Base-by-base conservation (phyloP, 2,329 filamentous ascomycete genomes). In the Oidium heveae region DNA sequence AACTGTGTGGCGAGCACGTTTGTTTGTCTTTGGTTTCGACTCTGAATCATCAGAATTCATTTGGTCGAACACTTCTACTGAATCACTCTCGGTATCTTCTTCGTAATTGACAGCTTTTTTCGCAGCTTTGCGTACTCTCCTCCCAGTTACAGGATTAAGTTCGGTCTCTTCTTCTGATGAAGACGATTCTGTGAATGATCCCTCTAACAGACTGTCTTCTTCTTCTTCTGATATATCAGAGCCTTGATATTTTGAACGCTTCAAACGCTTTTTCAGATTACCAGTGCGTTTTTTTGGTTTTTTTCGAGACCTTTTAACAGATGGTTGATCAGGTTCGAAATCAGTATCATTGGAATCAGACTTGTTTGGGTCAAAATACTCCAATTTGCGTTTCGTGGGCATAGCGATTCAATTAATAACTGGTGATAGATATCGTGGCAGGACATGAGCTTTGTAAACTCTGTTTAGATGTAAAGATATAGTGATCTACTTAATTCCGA, bases 301-400 rank as follows among this genome's bases (percentile, higher is more conserved):
- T 44, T 63, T 67, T 39, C 64, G 61, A 5, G 69, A 65, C 33
- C 69, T 64, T 24, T 70, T 69, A 5, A 67, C 61, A 54, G 70
- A 71, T 28, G 67, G 69, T 59, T 72, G 70, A 16, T 66, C 64
- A 16, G 77, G 77, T 56, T 79, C 74, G 61, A 82, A 82, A 64
- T 80, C 80, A 59, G 78, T 76, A 62, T 82, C 79, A 52, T 78
- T 74, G 1, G 79, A 71, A 60, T 82, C 79, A 53, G 79, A 82
- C 63, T 78, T 74, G 64, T 80, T 81, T 2, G 75, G 76, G 64
- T 82, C 79, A 60, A 81, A 82, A 55, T 71, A 70, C 58, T 77
- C 72, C 55, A 77, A 66, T 70, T 80, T 82, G 54, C 78, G 64
- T 60, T 65, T 65, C 50, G 57, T 57, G 46, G 63, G 63, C 64